A percentile compares a stretch with the other conserved stretches of the same genome.
phyloP scores from a whole-genome alignment of 495 filamentous ascomycete genomes.

The Aspergillus nanangensis region DNA sequence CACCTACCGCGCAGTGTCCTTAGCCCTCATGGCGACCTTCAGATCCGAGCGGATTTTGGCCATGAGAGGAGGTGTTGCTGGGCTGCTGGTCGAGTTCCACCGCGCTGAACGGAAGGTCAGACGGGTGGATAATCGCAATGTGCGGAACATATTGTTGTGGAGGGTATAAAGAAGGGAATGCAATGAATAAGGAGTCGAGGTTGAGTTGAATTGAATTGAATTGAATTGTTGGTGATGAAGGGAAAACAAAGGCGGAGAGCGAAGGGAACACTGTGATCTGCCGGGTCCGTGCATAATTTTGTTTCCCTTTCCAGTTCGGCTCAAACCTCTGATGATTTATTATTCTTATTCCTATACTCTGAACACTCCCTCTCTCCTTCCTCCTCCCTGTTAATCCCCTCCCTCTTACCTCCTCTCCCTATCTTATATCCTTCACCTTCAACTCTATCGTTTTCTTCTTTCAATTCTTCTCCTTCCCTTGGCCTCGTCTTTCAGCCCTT shows the following conservation, averaged over 20 bases:
- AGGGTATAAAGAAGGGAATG: neutral
- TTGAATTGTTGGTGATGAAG: conserved; percentile 1
- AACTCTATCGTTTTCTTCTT: neutral
- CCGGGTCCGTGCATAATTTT: conserved; percentile 34
- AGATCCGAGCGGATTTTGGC: conserved; percentile 52
- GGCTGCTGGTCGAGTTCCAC: conserved; percentile 38
- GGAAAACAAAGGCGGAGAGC: conserved; percentile 21
- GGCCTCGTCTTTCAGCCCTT: conserved; percentile 14
- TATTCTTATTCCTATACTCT: neutral
- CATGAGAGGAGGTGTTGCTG: conserved; percentile 42
- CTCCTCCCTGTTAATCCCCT: neutral
- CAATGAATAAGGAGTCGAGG: neutral
- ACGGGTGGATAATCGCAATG: conserved; percentile 21
- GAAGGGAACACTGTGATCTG: neutral
- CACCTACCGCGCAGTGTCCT: conserved; percentile 51
- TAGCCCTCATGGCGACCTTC: conserved; percentile 58
- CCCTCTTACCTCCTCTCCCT: neutral
- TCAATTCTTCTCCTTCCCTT: no score
- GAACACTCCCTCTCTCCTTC: neutral
- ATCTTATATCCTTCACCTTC: no score
- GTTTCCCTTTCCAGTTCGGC: no score
- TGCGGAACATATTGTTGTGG: conserved; percentile 22
- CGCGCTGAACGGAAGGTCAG: conserved; percentile 26
- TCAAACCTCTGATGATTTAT: neutral
- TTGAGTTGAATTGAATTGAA: conserved; percentile 1